Evolutionary conservation across 805 yeast species (phyloP).

Genomic region (Ogataea chonburiensis): DNA sequence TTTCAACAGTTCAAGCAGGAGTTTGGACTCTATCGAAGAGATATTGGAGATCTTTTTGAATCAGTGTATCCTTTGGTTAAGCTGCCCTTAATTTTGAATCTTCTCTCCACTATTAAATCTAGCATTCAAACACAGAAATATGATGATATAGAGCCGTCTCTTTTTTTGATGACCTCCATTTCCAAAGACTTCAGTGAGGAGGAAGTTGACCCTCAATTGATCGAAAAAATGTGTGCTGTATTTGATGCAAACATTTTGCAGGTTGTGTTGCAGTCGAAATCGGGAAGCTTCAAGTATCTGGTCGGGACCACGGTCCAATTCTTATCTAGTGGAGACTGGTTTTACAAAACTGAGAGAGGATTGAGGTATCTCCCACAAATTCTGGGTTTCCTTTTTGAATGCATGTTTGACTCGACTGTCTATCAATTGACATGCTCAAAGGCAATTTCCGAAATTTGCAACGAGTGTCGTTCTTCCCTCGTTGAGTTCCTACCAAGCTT

Average conservation of each 20-base stretch:
- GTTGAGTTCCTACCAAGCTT: slow-evolving; percentile 45
- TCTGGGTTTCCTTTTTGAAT: slow-evolving; percentile 46
- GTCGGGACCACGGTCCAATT: slow-evolving; percentile 53
- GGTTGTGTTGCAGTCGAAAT: slow-evolving; percentile 15
- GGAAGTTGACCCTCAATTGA: slow-evolving; percentile 26
- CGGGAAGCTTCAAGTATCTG: slow-evolving; percentile 28
- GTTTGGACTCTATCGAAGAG: slow-evolving; percentile 66
- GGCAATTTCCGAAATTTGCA: slow-evolving; percentile 59
- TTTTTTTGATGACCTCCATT: slow-evolving; percentile 56
- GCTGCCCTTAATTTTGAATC: slow-evolving; percentile 42
- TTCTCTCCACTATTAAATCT: slow-evolving; percentile 38
- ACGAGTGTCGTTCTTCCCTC: slow-evolving; percentile 47
- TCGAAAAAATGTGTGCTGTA: slow-evolving; percentile 24
- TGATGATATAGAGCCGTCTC: slow-evolving; percentile 56
- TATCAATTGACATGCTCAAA: slow-evolving; percentile 45
- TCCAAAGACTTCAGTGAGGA: slow-evolving; percentile 49
- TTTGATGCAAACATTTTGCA: slow-evolving; percentile 33
- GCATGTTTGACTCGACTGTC: slow-evolving; percentile 30
- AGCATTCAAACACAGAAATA: slow-evolving; percentile 29
- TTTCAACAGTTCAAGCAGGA: slow-evolving; percentile 45
- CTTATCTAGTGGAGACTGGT: slow-evolving; percentile 59
- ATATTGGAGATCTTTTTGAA: slow-evolving; percentile 76
- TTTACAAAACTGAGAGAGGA: slow-evolving; percentile 50
- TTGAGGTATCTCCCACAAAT: slow-evolving; percentile 45
- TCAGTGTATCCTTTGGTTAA: slow-evolving; percentile 67